Conservation (phyloP, 1,284 basidiomycete species). For the Tranzscheliella williamsii region DNA sequence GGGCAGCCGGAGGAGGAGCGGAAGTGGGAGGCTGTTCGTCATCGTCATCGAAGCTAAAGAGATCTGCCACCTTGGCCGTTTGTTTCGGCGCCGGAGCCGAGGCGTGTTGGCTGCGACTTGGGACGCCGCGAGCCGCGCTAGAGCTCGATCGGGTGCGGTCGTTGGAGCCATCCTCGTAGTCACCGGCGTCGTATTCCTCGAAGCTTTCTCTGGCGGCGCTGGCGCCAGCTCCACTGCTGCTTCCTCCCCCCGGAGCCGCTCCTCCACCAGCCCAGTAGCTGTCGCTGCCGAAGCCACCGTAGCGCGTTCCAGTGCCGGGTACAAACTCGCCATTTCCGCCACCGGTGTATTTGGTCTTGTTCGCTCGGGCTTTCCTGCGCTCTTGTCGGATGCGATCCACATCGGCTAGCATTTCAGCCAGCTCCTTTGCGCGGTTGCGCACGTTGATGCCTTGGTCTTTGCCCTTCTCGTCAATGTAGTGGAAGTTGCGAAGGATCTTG, state of each 20-base stretch:
- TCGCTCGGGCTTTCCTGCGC: conserved; percentile 88
- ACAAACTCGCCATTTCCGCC: conserved; percentile 77
- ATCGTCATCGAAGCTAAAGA: conserved; percentile 79
- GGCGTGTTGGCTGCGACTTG: conserved; percentile 4
- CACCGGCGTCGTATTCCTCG: conserved; percentile 97
- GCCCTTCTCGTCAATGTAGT: conserved; percentile 97
- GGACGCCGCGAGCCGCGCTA: conserved; percentile 12
- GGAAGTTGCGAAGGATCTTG: conserved; percentile 97
- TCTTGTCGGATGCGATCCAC: conserved; percentile 87
- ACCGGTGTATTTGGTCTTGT: conserved; percentile 87
- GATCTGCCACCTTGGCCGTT: conserved; percentile 66
- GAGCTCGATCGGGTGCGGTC: conserved; percentile 9
- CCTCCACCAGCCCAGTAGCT: conserved; percentile 64
- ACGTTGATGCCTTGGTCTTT: conserved; percentile 99
- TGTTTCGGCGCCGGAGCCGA: conserved; percentile 40
- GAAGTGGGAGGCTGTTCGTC: conserved; percentile 63
- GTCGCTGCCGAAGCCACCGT: conserved; percentile 82
- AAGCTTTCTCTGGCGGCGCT: conserved; percentile 65
- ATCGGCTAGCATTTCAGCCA: conserved; percentile 84
- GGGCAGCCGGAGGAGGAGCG: conserved; percentile 40
- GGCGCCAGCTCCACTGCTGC: conserved; percentile 66
- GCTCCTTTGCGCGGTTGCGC: conserved; percentile 88
- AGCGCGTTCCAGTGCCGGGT: conserved; percentile 68
- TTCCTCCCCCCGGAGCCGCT: conserved; percentile 64
- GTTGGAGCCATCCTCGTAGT: conserved; percentile 72